A percentile compares a stretch with the other conserved stretches of the same genome.
Evolutionary conservation across 2,329 filamentous ascomycete species (phyloP).

Genomic region (Didymellaceae sp.): DNA sequence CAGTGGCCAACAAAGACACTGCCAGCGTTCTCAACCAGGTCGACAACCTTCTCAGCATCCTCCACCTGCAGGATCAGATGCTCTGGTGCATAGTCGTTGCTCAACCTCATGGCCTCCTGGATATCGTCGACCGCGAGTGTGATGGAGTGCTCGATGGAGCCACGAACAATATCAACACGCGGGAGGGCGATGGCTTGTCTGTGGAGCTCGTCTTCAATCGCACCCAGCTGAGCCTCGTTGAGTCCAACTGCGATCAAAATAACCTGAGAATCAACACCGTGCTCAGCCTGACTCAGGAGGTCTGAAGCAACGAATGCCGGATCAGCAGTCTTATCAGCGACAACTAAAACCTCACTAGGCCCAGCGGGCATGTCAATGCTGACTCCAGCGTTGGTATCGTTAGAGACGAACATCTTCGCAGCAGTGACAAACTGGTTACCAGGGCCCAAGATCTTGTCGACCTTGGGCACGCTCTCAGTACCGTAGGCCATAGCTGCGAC

Average conservation of each 20-base stretch:
- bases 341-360: constrained; percentile 93
- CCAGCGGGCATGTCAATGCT: constrained; percentile 99
- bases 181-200: constrained; percentile 85
- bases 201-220: constrained; percentile 92
- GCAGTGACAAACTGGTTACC: constrained; percentile 99
- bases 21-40: constrained; percentile 87
- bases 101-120: constrained; percentile 76
- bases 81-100: constrained; percentile 95
- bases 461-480: constrained; percentile 91
- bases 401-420: constrained; percentile 97
- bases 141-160: constrained; percentile 88
- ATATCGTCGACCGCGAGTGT: constrained; percentile 80
- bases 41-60: constrained; percentile 75
- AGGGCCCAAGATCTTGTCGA: constrained; percentile 97
- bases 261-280: constrained; percentile 95
- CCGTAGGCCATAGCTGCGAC: constrained; percentile 97
- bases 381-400: constrained; percentile 93
- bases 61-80: constrained; percentile 91
- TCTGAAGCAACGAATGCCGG: constrained; percentile 96
- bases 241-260: constrained; percentile 87
- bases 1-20: constrained; percentile 95
- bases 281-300: constrained; percentile 92
- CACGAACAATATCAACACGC: constrained; percentile 89
- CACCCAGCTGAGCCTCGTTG: constrained; percentile 71
- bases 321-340: constrained; percentile 86